phyloP scores from a whole-genome alignment of 2,329 filamentous ascomycete genomes.

The Tolypocladium ovalisporum region DNA sequence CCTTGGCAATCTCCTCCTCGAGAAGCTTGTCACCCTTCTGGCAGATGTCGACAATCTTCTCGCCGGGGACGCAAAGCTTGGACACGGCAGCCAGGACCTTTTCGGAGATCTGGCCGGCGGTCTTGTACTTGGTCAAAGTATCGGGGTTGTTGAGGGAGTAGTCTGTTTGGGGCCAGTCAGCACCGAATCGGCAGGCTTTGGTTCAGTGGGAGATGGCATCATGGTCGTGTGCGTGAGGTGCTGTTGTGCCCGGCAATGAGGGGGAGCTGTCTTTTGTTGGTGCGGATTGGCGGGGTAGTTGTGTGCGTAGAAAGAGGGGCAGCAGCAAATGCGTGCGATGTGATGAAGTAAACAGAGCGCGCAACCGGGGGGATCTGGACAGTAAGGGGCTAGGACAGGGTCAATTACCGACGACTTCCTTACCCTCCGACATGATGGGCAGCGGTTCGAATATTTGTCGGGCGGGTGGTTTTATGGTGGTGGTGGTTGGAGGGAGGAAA shows the following conservation, averaged over 20 bases:
- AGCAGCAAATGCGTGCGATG: constrained; percentile 3
- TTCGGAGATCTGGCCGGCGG: constrained; percentile 86
- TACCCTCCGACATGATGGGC: constrained; percentile 33
- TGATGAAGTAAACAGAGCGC: background rate
- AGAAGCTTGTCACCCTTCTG: constrained; percentile 92
- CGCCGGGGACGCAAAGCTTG: constrained; percentile 64
- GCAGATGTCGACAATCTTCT: constrained; percentile 90
- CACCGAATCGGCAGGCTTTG: background rate
- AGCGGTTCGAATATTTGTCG: constrained; percentile 4
- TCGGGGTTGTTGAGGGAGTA: constrained; percentile 86
- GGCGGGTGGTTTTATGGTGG: background rate
- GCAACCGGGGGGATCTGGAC: background rate
- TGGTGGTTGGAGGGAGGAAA: background rate
- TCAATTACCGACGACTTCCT: constrained; percentile 32
- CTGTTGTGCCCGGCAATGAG: background rate
- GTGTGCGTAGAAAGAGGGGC: constrained; percentile 12
- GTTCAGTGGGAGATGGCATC: background rate
- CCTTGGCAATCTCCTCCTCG: constrained; percentile 86
- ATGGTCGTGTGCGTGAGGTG: constrained; percentile 3
- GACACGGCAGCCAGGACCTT: constrained; percentile 84
- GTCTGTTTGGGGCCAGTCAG: constrained; percentile 38
- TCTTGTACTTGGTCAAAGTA: constrained; percentile 98
- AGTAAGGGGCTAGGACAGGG: background rate
- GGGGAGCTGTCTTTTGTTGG: background rate
- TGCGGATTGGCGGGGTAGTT: constrained; percentile 7